Evolutionary conservation across 495 filamentous ascomycete genomes (phyloP), one percentile per base, ranked within the genome.

Genomic region (Cetradonia linearis): DNA sequence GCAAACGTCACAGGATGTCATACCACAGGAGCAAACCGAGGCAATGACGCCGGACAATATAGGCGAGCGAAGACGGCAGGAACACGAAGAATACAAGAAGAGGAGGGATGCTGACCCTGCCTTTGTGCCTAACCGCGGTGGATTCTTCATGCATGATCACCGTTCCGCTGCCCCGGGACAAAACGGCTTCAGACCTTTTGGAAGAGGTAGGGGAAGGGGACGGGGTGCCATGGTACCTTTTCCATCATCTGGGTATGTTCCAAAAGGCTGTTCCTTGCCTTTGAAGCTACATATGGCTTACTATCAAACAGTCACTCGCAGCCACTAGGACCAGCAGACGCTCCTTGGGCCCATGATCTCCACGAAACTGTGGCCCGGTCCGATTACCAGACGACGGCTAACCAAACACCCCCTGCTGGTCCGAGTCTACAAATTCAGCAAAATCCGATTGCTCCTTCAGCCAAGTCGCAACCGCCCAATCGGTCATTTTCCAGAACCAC

Each of bases 301-400:
- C 56, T 59, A 5, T 58, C 64, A 65, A 49, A 59, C 79, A 78
- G 63, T 55, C 76, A 48, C 11, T 71, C 74, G 28, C 76, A 70
- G 62, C 63, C 74, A 23, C 62, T 78, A 40, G 83, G 86, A 67
- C 69, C 80, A 34, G 81, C 83, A 10, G 85, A 86, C 70, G 81
- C 85, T 14, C 86, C 81, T 37, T 98, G 93, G 93, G 78, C 87
- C 59, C 93, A 98, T 69, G 93, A 98, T 73, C 87, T 98, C 73
- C 93, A 98, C 72, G 91, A 96, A 54, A 83, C 83, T 20, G 83
- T 92, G 40, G 78, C 80, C 55, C 71, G 80, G 44, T 71, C 77
- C 58, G 73, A 72, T 57, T 76, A 63, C 65, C 66, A 60, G 73
- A 72, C 65, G 71, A 62, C 18, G 25, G 65, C 34, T 70, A 71